These are phyloP conservation scores for Globisporangium perplexum DNA, from an alignment of 352 stramenopile species.

Conservation along the genomic window DNA sequence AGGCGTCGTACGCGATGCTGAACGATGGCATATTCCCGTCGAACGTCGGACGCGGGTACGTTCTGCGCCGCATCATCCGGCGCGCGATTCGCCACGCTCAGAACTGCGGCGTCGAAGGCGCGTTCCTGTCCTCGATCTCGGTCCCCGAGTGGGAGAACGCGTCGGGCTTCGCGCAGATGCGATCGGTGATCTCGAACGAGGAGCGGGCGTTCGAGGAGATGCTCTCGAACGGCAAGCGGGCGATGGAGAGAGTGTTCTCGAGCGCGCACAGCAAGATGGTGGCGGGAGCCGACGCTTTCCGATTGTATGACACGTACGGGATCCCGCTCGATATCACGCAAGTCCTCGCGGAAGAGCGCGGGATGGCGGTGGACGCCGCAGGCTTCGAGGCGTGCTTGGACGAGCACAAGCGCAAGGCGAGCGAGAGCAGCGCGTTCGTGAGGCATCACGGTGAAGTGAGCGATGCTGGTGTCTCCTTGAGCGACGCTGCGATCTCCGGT, in stretches of 20 bases:
- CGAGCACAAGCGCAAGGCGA: constrained; percentile 43
- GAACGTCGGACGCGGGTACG: constrained; percentile 95
- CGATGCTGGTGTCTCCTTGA: background rate
- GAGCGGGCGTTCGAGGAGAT: constrained; percentile 72
- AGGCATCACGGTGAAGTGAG: constrained; percentile 13
- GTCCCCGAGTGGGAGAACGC: constrained; percentile 35
- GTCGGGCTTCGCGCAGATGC: constrained; percentile 50
- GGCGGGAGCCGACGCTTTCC: constrained; percentile 51
- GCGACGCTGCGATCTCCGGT: background rate
- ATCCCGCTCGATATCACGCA: constrained; percentile 79
- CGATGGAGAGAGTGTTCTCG: constrained; percentile 58
- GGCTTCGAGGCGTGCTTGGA: constrained; percentile 49
- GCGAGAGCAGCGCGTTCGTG: constrained; percentile 33
- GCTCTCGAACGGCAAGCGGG: constrained; percentile 43
- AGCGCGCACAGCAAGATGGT: constrained; percentile 23
- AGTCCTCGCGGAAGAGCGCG: constrained; percentile 51
- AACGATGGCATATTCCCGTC: constrained; percentile 93
- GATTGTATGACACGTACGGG: constrained; percentile 71
- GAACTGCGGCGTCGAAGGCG: constrained; percentile 40
- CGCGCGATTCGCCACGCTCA: constrained; percentile 76
- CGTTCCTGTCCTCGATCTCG: constrained; percentile 48
- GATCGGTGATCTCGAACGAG: constrained; percentile 61
- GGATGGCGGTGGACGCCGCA: constrained; percentile 41
- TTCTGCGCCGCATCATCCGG: constrained; percentile 93
- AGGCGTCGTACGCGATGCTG: constrained; percentile 92